Evolutionary conservation across 2,329 filamentous ascomycete species (phyloP), one percentile per base, ranked within the genome.

Genomic region (Leptoxyphium fumago): DNA sequence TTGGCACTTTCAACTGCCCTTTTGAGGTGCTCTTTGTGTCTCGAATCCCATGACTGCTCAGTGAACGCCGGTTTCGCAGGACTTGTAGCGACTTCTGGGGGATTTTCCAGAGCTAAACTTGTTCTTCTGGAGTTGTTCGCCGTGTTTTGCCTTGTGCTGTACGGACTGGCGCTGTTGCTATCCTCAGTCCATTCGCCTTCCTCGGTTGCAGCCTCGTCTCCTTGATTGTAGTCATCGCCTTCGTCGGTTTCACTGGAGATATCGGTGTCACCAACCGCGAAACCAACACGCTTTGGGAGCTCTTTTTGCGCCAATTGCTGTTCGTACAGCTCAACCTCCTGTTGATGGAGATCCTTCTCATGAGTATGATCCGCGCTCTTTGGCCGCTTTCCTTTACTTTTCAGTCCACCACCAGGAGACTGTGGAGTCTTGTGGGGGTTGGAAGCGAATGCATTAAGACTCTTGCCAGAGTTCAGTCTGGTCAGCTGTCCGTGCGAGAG

Each of bases 401-500:
- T 61, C 13, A 18, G 7, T 11, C 14, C 18, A 2, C 14, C 11
- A 18, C 38, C 38, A 36, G 32, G 32, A 13, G 32, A 36, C 15
- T 36, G 49, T 10, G 55, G 55, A 8, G 53, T 49, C 43, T 49
- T 50, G 28, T 53, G 47, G 15, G 45, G 44, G 38, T 32, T 43
- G 32, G 32, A 47, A 40, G 17, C 45, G 45, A 55, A 40, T 6
- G 45, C 49, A 29, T 59, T 53, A 26, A 64, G 47, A 45, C 62
- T 63, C 54, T 65, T 66, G 3, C 58, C 55, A 7, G 61, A 62
- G 15, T 56, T 58, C 43, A 64, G 56, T 14, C 65, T 59, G 29
- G 64, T 57, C 42, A 71, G 59, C 46, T 70, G 66, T 13, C 66
- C 64, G 54, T 68, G 69, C 26, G 65, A 68, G 46, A 64, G 58